Percentiles rank a stretch among this genome's conserved stretches.
Evolutionary conservation across 2,329 filamentous ascomycete species (phyloP).

Genomic region (Biscogniauxia sp.): DNA sequence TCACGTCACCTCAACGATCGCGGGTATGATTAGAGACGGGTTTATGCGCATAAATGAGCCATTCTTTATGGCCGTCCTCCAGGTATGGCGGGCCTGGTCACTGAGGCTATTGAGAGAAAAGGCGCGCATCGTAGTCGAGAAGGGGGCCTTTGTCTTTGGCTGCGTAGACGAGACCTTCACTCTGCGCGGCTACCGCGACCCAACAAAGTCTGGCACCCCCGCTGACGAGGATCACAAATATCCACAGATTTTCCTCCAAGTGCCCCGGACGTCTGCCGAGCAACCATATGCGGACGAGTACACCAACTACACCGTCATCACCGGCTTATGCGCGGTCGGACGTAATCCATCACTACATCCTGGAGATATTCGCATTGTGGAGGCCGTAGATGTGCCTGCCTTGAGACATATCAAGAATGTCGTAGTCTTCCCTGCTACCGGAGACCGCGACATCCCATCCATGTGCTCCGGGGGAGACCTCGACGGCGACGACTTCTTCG

Average conservation of each 20-base stretch:
- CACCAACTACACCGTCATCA: slow-evolving; percentile 61
- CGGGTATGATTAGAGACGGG: slow-evolving; percentile 72
- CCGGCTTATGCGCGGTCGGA: slow-evolving; percentile 78
- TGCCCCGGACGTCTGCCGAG: slow-evolving; percentile 56
- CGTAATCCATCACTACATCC: slow-evolving; percentile 93
- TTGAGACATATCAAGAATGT: slow-evolving; percentile 79
- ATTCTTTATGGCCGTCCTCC: slow-evolving; percentile 75
- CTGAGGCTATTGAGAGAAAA: slow-evolving; percentile 92
- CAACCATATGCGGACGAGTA: slow-evolving; percentile 45
- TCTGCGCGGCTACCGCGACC: slow-evolving; percentile 67
- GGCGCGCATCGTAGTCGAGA: slow-evolving; percentile 74
- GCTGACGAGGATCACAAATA: slow-evolving; percentile 50
- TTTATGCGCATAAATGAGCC: slow-evolving; percentile 76
- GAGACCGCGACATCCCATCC: slow-evolving; percentile 80
- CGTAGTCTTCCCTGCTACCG: slow-evolving; percentile 80
- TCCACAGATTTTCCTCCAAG: slow-evolving; percentile 87
- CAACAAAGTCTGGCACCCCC: slow-evolving; percentile 34
- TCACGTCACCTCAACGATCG: slow-evolving; percentile 70
- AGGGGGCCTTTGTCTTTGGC: slow-evolving; percentile 85
- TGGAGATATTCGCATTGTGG: slow-evolving; percentile 85
- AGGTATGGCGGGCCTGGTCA: slow-evolving; percentile 85
- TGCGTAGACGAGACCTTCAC: slow-evolving; percentile 81
- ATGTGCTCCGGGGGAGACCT: slow-evolving; percentile 97
- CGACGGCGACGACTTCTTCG: slow-evolving; percentile 92
- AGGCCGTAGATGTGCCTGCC: slow-evolving; percentile 72